A percentile compares a stretch with the other conserved stretches of the same genome.
These are phyloP conservation scores for Geotrichum aggregatum DNA, from an alignment of 1,139 yeast species.

Conservation along the genomic window DNA sequence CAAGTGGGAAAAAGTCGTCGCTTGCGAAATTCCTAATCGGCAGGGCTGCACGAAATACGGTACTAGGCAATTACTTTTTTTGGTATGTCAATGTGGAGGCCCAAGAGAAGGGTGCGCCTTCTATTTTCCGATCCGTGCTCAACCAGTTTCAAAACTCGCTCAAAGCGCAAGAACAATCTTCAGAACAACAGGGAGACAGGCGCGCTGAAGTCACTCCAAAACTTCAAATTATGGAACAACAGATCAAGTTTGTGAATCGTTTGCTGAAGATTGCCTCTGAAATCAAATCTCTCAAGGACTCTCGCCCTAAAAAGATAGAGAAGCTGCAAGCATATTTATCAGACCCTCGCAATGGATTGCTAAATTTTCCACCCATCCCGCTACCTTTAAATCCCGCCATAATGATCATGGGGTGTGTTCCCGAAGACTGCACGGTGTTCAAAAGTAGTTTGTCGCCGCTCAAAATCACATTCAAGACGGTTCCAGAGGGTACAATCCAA, in stretches of 20 bases:
- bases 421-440: conserved; percentile 80
- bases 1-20: conserved; percentile 42
- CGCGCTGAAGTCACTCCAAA: conserved; percentile 4
- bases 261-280: conserved; percentile 45
- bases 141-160: conserved; percentile 37
- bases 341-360: conserved; percentile 41
- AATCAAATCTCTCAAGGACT: conserved; percentile 49
- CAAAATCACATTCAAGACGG: conserved; percentile 69
- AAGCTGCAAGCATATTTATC: conserved; percentile 37
- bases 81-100: conserved; percentile 92
- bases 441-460: conserved; percentile 87
- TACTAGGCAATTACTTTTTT: conserved; percentile 76
- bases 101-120: conserved; percentile 52
- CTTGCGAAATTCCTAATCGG: conserved; percentile 75
- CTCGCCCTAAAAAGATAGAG: conserved; percentile 57
- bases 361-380: conserved; percentile 54
- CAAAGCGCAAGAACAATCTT: conserved; percentile 23
- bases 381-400: conserved; percentile 71
- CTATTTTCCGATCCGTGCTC: conserved; percentile 33
- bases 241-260: conserved; percentile 44
- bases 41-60: conserved; percentile 60
- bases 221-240: conserved; percentile 38
- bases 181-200: not conserved
- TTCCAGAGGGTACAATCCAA: not conserved
- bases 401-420: conserved; percentile 66